A percentile compares a stretch with the other conserved stretches of the same genome.
These are phyloP conservation scores for Colletotrichum scovillei DNA, from an alignment of 2,329 filamentous ascomycete genomes.

Conservation along the genomic window DNA sequence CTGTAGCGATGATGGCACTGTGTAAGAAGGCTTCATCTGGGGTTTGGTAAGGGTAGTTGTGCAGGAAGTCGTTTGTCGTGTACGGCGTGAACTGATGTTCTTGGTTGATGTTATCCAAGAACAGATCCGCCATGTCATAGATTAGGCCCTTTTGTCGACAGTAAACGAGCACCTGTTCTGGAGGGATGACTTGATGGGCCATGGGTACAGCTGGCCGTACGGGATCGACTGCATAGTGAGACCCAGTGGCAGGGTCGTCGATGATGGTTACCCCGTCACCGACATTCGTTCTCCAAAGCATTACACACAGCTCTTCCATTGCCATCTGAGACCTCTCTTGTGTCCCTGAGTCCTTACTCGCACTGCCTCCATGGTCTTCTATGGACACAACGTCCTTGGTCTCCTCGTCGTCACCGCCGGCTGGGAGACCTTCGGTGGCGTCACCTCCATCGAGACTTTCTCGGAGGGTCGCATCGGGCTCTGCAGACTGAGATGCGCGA, in stretches of 20 bases:
- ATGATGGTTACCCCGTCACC: constrained; percentile 37
- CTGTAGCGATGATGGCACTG: constrained; percentile 32
- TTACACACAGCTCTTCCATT: constrained; percentile 37
- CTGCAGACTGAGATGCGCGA: background rate
- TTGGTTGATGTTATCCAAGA: constrained; percentile 34
- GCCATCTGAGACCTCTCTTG: constrained; percentile 33
- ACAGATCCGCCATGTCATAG: constrained; percentile 27
- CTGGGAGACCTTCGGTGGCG: background rate
- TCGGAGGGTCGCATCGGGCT: background rate
- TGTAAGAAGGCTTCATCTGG: constrained; percentile 31
- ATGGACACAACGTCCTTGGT: background rate
- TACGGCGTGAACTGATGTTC: constrained; percentile 36
- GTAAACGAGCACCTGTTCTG: constrained; percentile 27
- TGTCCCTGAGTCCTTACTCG: background rate
- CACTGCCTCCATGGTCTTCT: background rate
- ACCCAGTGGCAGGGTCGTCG: constrained; percentile 27
- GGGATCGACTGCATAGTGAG: constrained; percentile 24
- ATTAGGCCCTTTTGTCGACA: constrained; percentile 25
- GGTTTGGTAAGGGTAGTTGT: constrained; percentile 28
- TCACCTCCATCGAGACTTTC: background rate
- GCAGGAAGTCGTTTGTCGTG: constrained; percentile 22
- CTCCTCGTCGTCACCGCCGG: background rate
- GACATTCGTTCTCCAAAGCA: constrained; percentile 37
- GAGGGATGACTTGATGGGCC: background rate
- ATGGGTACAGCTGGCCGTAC: background rate